Evolutionary conservation across 768 basidiomycete genomes (phyloP), one percentile per base, ranked within the genome.

Genomic region (Phaeotremella skinneri): DNA sequence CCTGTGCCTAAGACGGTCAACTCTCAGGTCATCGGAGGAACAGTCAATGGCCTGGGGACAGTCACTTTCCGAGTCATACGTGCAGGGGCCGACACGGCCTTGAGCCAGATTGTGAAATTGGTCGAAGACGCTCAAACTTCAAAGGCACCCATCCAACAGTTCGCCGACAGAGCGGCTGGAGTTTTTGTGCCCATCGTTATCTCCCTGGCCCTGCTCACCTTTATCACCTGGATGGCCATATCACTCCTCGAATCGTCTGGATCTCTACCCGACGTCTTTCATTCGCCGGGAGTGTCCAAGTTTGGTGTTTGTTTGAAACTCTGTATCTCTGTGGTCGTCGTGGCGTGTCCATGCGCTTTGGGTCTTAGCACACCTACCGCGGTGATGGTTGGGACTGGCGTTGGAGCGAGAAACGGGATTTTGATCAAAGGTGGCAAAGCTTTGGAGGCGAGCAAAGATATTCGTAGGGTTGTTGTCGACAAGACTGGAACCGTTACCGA

Each of bases 301-400:
- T 80, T 97, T 58, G 89, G 90, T 5, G 87, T 94, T 14, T 98
- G 93, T 74, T 81, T 99, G 48, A 91, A 94, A 79, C 86, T 99
- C 70, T 97, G 94, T 76, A 99, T 98, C 73, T 92, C 90, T 39
- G 96, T 98, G 62, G 84, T 99, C 59, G 96, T 99, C 49, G 92
- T 99, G 52, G 94, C 96, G 21, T 99, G 96, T 76, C 96, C 96
- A 0, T 99, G 96, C 74, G 94, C 96, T 0, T 83, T 99, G 31
- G 96, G 94, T 3, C 82, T 98, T 58, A 90, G 90, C 55, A 98
- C 94, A 0, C 96, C 96, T 0, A 98, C 96, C 0, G 96, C 94
- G 1, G 91, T 98, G 78, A 98, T 98, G 96, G 96, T 98, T 30
- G 96, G 96, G 17, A 98, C 94, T 0, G 96, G 96, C 0, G 85